These are phyloP conservation scores for Globisporangium lucens DNA, from an alignment of 352 stramenopile species.

Conservation along the genomic window DNA sequence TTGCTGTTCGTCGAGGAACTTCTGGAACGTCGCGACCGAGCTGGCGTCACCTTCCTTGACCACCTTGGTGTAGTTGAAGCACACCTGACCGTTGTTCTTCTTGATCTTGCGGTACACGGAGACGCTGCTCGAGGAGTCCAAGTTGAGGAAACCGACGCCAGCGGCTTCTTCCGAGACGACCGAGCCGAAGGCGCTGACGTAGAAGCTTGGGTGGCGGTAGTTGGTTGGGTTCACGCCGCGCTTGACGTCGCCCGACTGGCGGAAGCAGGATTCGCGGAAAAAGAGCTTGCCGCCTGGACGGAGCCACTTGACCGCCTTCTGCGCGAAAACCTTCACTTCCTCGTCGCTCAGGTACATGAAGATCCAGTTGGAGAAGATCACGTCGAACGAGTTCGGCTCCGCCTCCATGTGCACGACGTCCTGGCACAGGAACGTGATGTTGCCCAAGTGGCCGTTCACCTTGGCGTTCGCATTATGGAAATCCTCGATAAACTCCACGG, in stretches of 20 bases:
- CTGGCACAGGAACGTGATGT: constrained; percentile 64
- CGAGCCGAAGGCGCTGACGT: constrained; percentile 49
- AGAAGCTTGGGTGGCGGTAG: constrained; percentile 69
- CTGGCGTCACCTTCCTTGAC: constrained; percentile 37
- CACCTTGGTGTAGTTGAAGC: constrained; percentile 64
- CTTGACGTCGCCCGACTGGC: constrained; percentile 61
- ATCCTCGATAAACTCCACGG: constrained; percentile 78
- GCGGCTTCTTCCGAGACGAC: constrained; percentile 43
- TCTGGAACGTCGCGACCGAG: constrained; percentile 55
- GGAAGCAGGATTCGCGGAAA: constrained; percentile 70
- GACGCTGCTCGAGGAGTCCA: constrained; percentile 69
- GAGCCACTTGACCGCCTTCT: constrained; percentile 63
- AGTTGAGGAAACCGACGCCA: constrained; percentile 45
- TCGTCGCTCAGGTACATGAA: constrained; percentile 74
- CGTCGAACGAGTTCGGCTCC: constrained; percentile 53
- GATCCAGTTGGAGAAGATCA: constrained; percentile 77
- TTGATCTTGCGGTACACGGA: constrained; percentile 69
- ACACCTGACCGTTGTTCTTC: constrained; percentile 82
- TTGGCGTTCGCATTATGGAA: constrained; percentile 65
- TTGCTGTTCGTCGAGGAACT: constrained; percentile 68
- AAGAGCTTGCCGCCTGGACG: constrained; percentile 61
- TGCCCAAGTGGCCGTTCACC: constrained; percentile 45
- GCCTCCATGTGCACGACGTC: constrained; percentile 66
- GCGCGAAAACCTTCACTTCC: constrained; percentile 48
- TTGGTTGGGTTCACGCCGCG: constrained; percentile 59